Evolutionary conservation across 2,329 filamentous ascomycete genomes (phyloP).

Genomic region (Chrysosporium keratinophilum): DNA sequence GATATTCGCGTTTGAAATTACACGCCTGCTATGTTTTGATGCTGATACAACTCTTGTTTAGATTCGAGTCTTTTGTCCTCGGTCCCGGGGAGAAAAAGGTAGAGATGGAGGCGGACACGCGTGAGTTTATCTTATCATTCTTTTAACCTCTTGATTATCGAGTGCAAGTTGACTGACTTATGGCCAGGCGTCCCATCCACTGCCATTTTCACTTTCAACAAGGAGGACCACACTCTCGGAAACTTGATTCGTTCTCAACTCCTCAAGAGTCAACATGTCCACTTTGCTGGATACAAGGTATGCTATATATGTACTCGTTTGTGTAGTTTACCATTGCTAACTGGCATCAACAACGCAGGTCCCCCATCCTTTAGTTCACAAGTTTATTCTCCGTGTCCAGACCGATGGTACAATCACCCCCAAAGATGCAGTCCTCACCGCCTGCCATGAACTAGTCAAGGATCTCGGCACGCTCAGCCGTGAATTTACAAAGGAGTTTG

Average conservation of each 20-base stretch:
- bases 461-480: slow-evolving; percentile 70
- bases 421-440: slow-evolving; percentile 74
- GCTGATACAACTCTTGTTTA: slow-evolving; percentile 32
- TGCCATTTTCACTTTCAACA: slow-evolving; percentile 90
- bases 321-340: background rate
- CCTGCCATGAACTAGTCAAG: slow-evolving; percentile 71
- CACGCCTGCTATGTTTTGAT: background rate
- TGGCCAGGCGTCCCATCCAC: slow-evolving; percentile 73
- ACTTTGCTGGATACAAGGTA: slow-evolving; percentile 90
- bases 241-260: slow-evolving; percentile 82
- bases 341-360: slow-evolving; percentile 22
- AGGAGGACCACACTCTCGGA: slow-evolving; percentile 92
- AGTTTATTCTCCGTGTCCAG: slow-evolving; percentile 69
- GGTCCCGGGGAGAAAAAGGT: slow-evolving; percentile 87
- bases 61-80: slow-evolving; percentile 89
- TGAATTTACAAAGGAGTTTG: slow-evolving; percentile 87
- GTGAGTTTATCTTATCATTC: slow-evolving; percentile 48
- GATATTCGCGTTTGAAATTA: background rate
- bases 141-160: background rate
- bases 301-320: slow-evolving; percentile 16
- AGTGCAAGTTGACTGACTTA: background rate
- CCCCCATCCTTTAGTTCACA: slow-evolving; percentile 38
- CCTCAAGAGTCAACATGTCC: slow-evolving; percentile 69
- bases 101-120: slow-evolving; percentile 75
- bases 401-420: slow-evolving; percentile 81